These are phyloP conservation scores for Podospora appendiculata DNA, from an alignment of 495 filamentous ascomycete species.

Conservation along the genomic window DNA sequence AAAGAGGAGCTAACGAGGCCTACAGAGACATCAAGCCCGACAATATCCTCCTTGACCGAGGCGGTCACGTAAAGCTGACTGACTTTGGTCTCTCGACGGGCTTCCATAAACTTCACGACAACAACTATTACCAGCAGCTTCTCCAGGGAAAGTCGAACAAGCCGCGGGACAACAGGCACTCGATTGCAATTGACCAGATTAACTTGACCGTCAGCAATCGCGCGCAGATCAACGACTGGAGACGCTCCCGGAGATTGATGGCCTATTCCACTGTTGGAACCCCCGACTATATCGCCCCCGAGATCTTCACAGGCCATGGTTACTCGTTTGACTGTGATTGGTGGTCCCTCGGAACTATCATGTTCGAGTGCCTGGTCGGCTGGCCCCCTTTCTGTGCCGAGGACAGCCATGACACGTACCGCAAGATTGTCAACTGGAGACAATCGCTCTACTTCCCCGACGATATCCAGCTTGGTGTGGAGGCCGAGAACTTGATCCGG, in stretches of 20 bases:
- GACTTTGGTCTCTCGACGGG: slow-evolving; percentile 98
- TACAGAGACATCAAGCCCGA: slow-evolving; percentile 96
- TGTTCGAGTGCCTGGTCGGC: slow-evolving; percentile 98
- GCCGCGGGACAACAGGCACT: slow-evolving; percentile 67
- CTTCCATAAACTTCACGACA: slow-evolving; percentile 95
- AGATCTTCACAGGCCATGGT: slow-evolving; percentile 94
- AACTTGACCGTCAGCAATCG: slow-evolving; percentile 97
- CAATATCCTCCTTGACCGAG: slow-evolving; percentile 92
- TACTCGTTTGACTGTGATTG: slow-evolving; percentile 97
- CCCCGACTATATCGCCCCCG: slow-evolving; percentile 96
- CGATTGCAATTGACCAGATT: slow-evolving; percentile 93
- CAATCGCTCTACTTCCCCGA: slow-evolving; percentile 94
- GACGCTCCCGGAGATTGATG: slow-evolving; percentile 88
- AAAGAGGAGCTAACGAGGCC: neutral
- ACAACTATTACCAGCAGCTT: slow-evolving; percentile 96
- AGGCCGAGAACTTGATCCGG: slow-evolving; percentile 82
- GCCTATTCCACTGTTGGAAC: slow-evolving; percentile 98
- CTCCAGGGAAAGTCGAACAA: slow-evolving; percentile 73
- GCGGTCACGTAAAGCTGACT: slow-evolving; percentile 95
- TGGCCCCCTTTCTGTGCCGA: slow-evolving; percentile 99
- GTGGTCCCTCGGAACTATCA: slow-evolving; percentile 98
- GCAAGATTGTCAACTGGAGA: slow-evolving; percentile 98
- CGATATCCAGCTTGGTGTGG: slow-evolving; percentile 77
- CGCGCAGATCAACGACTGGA: slow-evolving; percentile 95
- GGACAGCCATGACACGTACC: slow-evolving; percentile 94